Evolutionary conservation across 306 rosid species (phyloP).

Genomic region (Benincasa hispida): DNA sequence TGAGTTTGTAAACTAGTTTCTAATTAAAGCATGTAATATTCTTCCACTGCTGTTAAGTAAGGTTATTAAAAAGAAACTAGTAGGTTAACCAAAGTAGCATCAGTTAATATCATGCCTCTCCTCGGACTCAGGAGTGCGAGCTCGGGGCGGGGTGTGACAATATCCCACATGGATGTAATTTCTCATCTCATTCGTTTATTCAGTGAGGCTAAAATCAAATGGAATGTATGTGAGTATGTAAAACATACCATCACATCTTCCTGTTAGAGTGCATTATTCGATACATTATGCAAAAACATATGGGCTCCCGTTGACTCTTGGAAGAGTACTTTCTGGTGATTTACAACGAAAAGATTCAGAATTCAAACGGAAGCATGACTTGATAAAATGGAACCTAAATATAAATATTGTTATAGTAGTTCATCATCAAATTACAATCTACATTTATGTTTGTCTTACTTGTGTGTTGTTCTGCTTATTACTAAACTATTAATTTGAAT

Average conservation of each 20-base stretch:
- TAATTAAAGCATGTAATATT: no score
- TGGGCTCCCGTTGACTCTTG: slow-evolving; percentile 57
- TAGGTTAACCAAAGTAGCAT: no score
- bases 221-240: slow-evolving; percentile 18
- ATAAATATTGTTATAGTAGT: slow-evolving; percentile 27
- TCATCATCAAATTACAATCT: slow-evolving; percentile 8
- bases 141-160: no score
- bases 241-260: slow-evolving; percentile 44
- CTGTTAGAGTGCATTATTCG: slow-evolving; percentile 49
- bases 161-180: slow-evolving; percentile 60
- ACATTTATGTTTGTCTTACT: slow-evolving; percentile 11
- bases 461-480: no score
- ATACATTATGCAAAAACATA: slow-evolving; percentile 40
- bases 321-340: slow-evolving; percentile 81
- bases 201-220: slow-evolving; percentile 2
- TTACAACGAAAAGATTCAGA: slow-evolving; percentile 61
- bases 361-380: slow-evolving; percentile 88
- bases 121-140: no score
- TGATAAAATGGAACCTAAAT: slow-evolving; percentile 71
- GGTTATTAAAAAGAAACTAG: no score
- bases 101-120: no score
- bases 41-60: no score
- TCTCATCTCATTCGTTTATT: slow-evolving; percentile 21
- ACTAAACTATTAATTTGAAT: slow-evolving; percentile 17
- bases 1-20: no score